These are phyloP conservation scores for Mycena latifolia DNA, from an alignment of 768 basidiomycete species.

Conservation along the genomic window DNA sequence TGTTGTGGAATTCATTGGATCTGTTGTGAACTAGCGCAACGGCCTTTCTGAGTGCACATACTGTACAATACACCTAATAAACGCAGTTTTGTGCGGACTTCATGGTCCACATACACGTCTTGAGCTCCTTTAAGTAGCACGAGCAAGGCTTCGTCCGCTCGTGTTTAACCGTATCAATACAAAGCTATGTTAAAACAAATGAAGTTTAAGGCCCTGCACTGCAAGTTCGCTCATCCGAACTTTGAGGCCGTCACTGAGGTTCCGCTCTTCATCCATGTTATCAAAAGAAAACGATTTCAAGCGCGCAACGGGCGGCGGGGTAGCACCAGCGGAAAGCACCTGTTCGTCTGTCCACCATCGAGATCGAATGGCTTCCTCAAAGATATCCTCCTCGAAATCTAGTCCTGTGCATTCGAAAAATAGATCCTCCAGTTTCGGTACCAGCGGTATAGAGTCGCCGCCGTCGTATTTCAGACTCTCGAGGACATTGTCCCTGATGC, in stretches of 20 bases:
- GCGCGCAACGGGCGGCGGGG: not conserved
- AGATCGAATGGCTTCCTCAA: slow-evolving; percentile 15
- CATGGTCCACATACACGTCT: no score
- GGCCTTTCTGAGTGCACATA: no score
- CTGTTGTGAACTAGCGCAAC: no score
- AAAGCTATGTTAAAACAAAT: no score
- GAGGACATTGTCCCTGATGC: slow-evolving; percentile 1
- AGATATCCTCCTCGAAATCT: no score
- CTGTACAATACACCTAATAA: no score
- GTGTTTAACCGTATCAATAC: no score
- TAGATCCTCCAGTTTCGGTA: slow-evolving; percentile 1
- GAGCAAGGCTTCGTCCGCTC: no score
- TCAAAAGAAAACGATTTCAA: not conserved
- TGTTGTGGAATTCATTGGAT: no score
- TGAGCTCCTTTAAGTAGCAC: no score
- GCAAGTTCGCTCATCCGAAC: slow-evolving; percentile 1
- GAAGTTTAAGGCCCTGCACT: not conserved
- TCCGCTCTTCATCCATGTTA: not conserved
- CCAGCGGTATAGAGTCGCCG: not conserved
- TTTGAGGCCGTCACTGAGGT: slow-evolving; percentile 15
- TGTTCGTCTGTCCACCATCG: slow-evolving; percentile 11
- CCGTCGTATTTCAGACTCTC: not conserved
- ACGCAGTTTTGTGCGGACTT: no score
- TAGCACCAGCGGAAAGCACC: not conserved
- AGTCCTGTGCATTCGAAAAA: not conserved